These are phyloP conservation scores for Lagenaria siceraria DNA, from an alignment of 306 rosid genomes.

Conservation along the genomic window DNA sequence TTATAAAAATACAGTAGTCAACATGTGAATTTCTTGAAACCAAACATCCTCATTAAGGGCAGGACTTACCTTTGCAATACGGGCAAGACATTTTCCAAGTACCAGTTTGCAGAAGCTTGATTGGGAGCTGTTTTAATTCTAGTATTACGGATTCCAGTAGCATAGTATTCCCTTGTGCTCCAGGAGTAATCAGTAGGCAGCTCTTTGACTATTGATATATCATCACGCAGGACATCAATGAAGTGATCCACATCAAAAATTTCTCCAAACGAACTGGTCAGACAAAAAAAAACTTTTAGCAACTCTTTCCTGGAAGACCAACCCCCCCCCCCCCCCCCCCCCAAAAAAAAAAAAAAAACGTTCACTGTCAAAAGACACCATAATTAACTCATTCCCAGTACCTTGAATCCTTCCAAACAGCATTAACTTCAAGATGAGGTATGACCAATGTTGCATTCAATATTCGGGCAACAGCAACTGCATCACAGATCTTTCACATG, in stretches of 20 bases:
- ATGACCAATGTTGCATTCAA: slow-evolving; percentile 88
- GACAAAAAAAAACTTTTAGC: slow-evolving; percentile 2
- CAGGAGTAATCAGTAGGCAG: slow-evolving; percentile 64
- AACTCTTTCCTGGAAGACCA: background rate
- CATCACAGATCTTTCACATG: slow-evolving; percentile 70
- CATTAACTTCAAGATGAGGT: slow-evolving; percentile 86
- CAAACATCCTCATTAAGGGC: background rate
- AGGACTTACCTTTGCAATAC: slow-evolving; percentile 56
- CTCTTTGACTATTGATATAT: slow-evolving; percentile 64
- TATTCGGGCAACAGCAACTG: slow-evolving; percentile 91
- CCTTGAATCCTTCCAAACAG: slow-evolving; percentile 97
- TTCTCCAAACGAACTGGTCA: slow-evolving; percentile 67
- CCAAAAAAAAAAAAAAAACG: background rate
- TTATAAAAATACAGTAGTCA: background rate
- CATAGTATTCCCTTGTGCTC: slow-evolving; percentile 90
- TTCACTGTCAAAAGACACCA: background rate
- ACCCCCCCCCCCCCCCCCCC: background rate
- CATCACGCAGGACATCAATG: slow-evolving; percentile 59
- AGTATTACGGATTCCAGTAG: slow-evolving; percentile 55
- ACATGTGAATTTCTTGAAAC: background rate
- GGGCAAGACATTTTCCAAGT: slow-evolving; percentile 82
- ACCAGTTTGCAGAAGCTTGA: slow-evolving; percentile 80
- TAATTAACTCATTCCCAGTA: slow-evolving; percentile 15
- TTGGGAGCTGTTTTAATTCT: slow-evolving; percentile 83
- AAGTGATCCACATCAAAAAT: slow-evolving; percentile 91